Conservation (phyloP, 345 rosid species). For the thale cress (Arabidopsis thaliana) region DNA sequence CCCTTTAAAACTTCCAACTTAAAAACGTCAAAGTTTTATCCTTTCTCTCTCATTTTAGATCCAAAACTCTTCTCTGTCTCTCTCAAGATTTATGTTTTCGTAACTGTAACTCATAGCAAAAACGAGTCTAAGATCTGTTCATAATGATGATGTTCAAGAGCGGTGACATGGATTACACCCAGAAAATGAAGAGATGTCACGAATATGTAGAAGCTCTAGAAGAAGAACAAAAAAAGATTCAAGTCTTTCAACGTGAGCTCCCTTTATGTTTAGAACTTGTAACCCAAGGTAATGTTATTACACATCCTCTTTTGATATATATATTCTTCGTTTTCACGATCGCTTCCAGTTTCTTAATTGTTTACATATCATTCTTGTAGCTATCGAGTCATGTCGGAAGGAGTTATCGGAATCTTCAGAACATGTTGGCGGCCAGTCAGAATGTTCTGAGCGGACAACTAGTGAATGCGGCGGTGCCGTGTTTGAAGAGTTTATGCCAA, state of each 20-base stretch:
- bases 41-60: conserved; percentile 56
- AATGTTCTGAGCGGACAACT: conserved; percentile 79
- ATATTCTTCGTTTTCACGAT: not conserved
- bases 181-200: conserved; percentile 59
- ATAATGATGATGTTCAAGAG: conserved; percentile 4
- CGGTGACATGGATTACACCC: conserved; percentile 50
- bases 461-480: conserved; percentile 59
- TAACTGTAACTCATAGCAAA: not conserved
- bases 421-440: conserved; percentile 58
- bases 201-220: conserved; percentile 69
- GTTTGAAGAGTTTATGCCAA: conserved; percentile 83
- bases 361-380: conserved; percentile 37
- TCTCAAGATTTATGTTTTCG: conserved; percentile 18
- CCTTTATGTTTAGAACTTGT: conserved; percentile 93
- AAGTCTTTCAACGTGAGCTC: conserved; percentile 84
- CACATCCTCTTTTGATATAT: not conserved
- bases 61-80: conserved; percentile 37
- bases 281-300: conserved; percentile 58
- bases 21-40: conserved; percentile 52
- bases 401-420: conserved; percentile 69
- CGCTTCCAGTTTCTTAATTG: not conserved
- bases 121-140: conserved; percentile 3
- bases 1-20: conserved; percentile 19
- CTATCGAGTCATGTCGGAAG: conserved; percentile 71
- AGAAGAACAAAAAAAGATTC: conserved; percentile 84